These are phyloP conservation scores for Hymenotorrendiella dingleyae DNA, from an alignment of 2,329 filamentous ascomycete species.

Conservation along the genomic window DNA sequence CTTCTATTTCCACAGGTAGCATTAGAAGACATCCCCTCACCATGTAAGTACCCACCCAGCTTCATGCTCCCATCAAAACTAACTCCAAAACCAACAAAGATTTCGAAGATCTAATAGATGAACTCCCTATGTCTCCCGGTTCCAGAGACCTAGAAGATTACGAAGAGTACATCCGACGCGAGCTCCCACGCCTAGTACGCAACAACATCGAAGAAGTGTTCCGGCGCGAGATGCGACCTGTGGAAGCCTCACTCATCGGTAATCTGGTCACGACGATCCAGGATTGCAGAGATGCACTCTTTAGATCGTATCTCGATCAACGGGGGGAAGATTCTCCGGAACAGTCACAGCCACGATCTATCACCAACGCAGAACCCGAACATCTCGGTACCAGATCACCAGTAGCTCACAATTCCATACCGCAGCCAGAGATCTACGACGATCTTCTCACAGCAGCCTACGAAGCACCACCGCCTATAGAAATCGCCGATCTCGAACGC, in stretches of 20 bases:
- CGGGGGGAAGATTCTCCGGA: too few relatives aligned
- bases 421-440: too few relatives aligned
- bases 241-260: slow-evolving; percentile 9
- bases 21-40: not conserved
- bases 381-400: too few relatives aligned
- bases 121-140: slow-evolving; percentile 1
- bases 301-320: slow-evolving; percentile 6
- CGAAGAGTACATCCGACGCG: slow-evolving; percentile 13
- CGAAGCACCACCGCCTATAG: too few relatives aligned
- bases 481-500: too few relatives aligned
- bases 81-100: not conserved
- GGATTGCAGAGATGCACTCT: slow-evolving; percentile 9
- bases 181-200: slow-evolving; percentile 12
- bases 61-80: not conserved
- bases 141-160: slow-evolving; percentile 11
- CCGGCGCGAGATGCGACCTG: slow-evolving; percentile 7
- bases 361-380: too few relatives aligned
- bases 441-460: too few relatives aligned
- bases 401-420: too few relatives aligned
- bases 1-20: not conserved
- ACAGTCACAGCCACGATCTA: too few relatives aligned
- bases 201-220: slow-evolving; percentile 7
- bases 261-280: slow-evolving; percentile 10
- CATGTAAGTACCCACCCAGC: not conserved
- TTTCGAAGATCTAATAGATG: not conserved